Evolutionary conservation across 306 rosid genomes (phyloP).

Genomic region (barrel medic (Medicago truncatula)): MtrunA17r5.0-ANR NC_053042.1:43060501-43061000

Average conservation of each 20-base stretch:
- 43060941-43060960: background rate
- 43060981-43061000: background rate
- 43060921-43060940: background rate
- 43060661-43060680: background rate
- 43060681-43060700: slow-evolving; percentile 48
- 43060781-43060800: slow-evolving; percentile 39
- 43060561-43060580: slow-evolving; percentile 47
- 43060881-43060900: slow-evolving; percentile 24
- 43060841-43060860: background rate
- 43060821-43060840: slow-evolving; percentile 25
- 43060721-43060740: slow-evolving; percentile 83
- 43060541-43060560: background rate
- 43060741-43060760: slow-evolving; percentile 81
- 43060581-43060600: slow-evolving; percentile 48
- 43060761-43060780: slow-evolving; percentile 64
- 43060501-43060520: slow-evolving; percentile 12
- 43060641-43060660: slow-evolving; percentile 49
- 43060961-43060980: slow-evolving; percentile 1
- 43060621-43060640: background rate
- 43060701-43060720: slow-evolving; percentile 49
- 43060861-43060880: slow-evolving; percentile 3
- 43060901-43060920: background rate
- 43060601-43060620: too few relatives aligned
- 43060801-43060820: slow-evolving; percentile 58
- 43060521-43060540: slow-evolving; percentile 49